These are phyloP conservation scores for Solanum dulcamara DNA, from an alignment of 257 asterid species.

Conservation along the genomic window DNA sequence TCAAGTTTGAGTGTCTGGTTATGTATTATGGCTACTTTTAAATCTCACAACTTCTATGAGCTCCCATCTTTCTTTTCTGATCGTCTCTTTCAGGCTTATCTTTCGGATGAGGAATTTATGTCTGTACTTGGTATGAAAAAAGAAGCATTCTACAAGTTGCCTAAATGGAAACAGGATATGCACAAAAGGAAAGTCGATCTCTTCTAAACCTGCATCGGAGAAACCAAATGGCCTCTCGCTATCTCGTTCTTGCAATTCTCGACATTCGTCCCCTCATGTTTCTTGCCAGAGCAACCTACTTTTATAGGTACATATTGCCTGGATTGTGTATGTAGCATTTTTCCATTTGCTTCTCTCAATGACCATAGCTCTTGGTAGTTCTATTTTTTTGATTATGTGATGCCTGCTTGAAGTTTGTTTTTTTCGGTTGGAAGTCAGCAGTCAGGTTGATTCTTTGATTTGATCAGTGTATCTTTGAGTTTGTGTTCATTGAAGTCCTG, in stretches of 20 bases:
- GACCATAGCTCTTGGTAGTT: slow-evolving; percentile 1
- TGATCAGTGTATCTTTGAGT: background rate
- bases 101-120: slow-evolving; percentile 69
- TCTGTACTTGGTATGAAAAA: slow-evolving; percentile 63
- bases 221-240: background rate
- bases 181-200: slow-evolving; percentile 77
- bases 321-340: slow-evolving; percentile 5
- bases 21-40: background rate
- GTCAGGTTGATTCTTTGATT: slow-evolving; percentile 11
- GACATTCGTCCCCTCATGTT: background rate
- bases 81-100: slow-evolving; percentile 62
- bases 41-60: background rate
- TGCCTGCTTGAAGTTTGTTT: slow-evolving; percentile 10
- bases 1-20: background rate
- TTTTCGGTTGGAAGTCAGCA: slow-evolving; percentile 1
- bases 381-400: background rate
- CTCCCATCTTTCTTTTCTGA: background rate
- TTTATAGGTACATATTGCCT: slow-evolving; percentile 8
- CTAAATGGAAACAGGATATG: slow-evolving; percentile 97
- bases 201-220: slow-evolving; percentile 33
- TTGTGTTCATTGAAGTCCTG: slow-evolving; percentile 3
- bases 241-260: background rate
- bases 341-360: background rate
- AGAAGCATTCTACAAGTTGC: slow-evolving; percentile 65
- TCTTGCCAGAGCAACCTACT: slow-evolving; percentile 5